Evolutionary conservation across 2,329 filamentous ascomycete species (phyloP).

Genomic region (Scedosporium apiospermum): DNA sequence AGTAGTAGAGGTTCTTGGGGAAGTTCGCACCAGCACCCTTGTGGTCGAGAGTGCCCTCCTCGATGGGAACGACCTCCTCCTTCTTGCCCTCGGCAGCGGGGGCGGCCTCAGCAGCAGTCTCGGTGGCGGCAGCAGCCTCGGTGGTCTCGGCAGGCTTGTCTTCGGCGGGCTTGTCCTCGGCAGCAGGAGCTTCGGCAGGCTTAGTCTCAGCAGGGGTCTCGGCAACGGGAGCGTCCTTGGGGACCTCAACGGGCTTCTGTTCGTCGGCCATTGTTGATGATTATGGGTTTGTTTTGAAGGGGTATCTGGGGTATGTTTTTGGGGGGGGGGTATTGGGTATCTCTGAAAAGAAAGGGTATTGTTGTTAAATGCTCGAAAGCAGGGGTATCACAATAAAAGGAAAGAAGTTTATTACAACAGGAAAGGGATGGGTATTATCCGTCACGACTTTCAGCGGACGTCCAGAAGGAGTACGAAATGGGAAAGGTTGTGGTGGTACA

Average conservation of each 20-base stretch:
- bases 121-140: conserved; percentile 28
- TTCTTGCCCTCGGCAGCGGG: conserved; percentile 25
- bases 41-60: conserved; percentile 80
- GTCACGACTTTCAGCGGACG: conserved; percentile 8
- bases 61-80: conserved; percentile 57
- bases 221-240: conserved; percentile 35
- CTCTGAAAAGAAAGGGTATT: conserved; percentile 23
- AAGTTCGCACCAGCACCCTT: conserved; percentile 73
- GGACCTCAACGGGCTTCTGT: conserved; percentile 58
- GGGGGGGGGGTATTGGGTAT: conserved; percentile 19
- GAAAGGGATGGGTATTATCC: conserved; percentile 17
- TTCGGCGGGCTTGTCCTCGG: conserved; percentile 33
- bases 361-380: conserved; percentile 26
- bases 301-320: conserved; percentile 4
- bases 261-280: conserved; percentile 59
- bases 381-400: conserved; percentile 43
- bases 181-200: conserved; percentile 17
- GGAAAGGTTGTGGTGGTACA: conserved; percentile 22
- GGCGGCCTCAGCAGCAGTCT: conserved; percentile 29
- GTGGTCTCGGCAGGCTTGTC: conserved; percentile 30
- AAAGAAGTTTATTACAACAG: conserved; percentile 28
- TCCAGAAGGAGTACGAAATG: conserved; percentile 23
- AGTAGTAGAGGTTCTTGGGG: conserved; percentile 83
- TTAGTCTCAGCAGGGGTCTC: conserved; percentile 8
- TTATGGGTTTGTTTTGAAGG: conserved; percentile 13